Base-by-base conservation (phyloP, 148 eudicot species). In the Vaccinium macrocarpon region DNA sequence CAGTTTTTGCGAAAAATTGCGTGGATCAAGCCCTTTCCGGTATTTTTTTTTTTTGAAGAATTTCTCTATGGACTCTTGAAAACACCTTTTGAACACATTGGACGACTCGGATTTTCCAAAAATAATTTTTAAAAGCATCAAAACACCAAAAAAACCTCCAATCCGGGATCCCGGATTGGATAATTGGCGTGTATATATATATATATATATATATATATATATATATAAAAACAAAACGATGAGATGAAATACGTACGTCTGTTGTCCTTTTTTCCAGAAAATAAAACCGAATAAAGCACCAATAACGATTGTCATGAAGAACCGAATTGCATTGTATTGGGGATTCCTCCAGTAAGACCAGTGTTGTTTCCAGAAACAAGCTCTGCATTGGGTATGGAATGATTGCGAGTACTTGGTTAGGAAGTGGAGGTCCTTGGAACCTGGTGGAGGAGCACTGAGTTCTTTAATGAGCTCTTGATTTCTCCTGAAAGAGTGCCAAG, bases 361-460 rank as follows among this genome's bases (percentile, higher is more conserved):
- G 53, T 88, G 76, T 32, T 91, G 93, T 78, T 91, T 91, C 93
- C 93, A 91, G 87, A 91, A 87, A 83, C 93, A 91, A 82, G 93
- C 90, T 71, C 70, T 79, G 80, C 88, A 91, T 61, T 89, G 93
- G 42, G 84, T 62, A 51, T 84, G 11, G 82, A 89, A 91, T 7
- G 91, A 62, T 75, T 89, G 93, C 0, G 93, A 79, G 48, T 81
- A 91, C 81, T 89, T 84, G 7, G 93, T 86, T 2, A 89, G 86
- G 57, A 91, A 91, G 82, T 82, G 49, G 56, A 91, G 87, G 80
- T 89, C 91, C 73, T 86, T 51, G 3, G 91, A 89, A 42, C 89
- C 93, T 82, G 83, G 87, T 79, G 87, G 81, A 48, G 90, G 89
- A 38, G 77, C 80, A 83, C 93, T 91, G 19, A 91, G 86, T 55